Base-by-base conservation (phyloP, 306 rosid species). In the Malus sieversii region DNA sequence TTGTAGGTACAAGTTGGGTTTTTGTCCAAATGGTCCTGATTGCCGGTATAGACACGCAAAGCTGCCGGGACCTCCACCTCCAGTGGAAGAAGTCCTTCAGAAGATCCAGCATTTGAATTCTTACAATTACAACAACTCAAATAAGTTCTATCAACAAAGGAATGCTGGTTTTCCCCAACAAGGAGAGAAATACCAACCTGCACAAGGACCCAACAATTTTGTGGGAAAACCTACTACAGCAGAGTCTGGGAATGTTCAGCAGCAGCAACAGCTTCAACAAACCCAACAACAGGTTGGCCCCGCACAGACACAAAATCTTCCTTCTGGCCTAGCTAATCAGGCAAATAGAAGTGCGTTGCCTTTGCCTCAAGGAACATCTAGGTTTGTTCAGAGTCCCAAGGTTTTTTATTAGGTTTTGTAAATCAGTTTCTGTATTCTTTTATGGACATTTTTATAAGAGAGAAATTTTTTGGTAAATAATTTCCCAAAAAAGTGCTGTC, bases 11-110 rank as follows among this genome's bases (percentile, higher is more conserved):
- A 95, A 92, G 89, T 86, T 92, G 73, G 99, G 99, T 48, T 95
- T 95, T 84, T 95, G 99, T 82, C 99, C 99, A 73, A 95, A 95
- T 83, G 99, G 99, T 71, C 85, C 99, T 45, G 99, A 95, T 79
- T 95, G 99, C 82, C 97, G 99, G 63, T 95, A 95, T 78, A 90
- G 99, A 78, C 99, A 95, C 76, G 98, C 97, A 18, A 95, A 92
- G 82, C 67, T 88, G 77, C 88, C 97, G 13, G 99, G 96, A 76
- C 99, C 99, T 84, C 99, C 99, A 33, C 99, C 98, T 64, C 78
- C 99, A 15, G 87, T 90, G 74, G 99, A 92, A 87, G 99, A 95
- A 86, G 91, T 90, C 84, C 99, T 95, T 87, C 98, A 89, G 85
- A 95, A 90, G 92, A 89, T 92, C 80, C 99, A 95, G 83, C 97